Conservation (phyloP, 2,329 filamentous ascomycete species). For the Chaetomiaceae sp. region DNA sequence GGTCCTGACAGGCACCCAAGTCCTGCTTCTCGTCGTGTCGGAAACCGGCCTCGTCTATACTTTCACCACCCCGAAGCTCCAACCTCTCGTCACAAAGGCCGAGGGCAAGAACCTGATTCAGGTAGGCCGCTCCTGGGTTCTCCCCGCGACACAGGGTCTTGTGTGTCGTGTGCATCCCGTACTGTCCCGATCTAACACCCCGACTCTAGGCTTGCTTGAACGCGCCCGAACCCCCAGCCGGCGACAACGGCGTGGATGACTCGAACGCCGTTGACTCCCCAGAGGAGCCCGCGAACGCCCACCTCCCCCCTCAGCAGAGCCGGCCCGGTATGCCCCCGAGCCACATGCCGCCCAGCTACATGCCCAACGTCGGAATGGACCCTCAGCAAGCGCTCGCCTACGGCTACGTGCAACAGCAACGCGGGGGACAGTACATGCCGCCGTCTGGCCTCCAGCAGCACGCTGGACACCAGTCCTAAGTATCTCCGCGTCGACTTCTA, state of each 20-base stretch:
- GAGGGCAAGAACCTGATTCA: constrained; percentile 99
- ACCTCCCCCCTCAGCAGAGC: constrained; percentile 63
- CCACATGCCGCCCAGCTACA: constrained; percentile 61
- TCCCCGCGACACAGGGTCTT: neutral
- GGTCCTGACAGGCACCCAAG: constrained; percentile 95
- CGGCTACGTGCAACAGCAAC: constrained; percentile 74
- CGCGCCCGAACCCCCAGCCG: constrained; percentile 80
- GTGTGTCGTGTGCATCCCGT: neutral
- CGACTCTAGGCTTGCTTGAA: constrained; percentile 79
- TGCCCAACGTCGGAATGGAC: constrained; percentile 62
- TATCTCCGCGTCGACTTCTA: constrained; percentile 24
- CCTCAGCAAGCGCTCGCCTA: constrained; percentile 78
- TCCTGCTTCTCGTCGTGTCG: constrained; percentile 90
- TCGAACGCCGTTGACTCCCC: constrained; percentile 78
- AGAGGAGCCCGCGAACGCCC: constrained; percentile 75
- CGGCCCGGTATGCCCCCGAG: constrained; percentile 62
- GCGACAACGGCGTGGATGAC: constrained; percentile 77
- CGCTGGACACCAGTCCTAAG: constrained; percentile 72
- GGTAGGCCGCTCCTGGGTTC: constrained; percentile 51
- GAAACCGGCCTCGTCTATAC: constrained; percentile 97
- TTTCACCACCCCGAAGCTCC: constrained; percentile 96
- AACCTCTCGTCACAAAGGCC: constrained; percentile 95
- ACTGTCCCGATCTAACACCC: constrained; percentile 23
- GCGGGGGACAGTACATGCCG: constrained; percentile 74
- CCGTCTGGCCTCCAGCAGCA: constrained; percentile 76